Conservation (phyloP, 1,139 yeast genomes). For the Zygosaccharomyces sapae region DNA sequence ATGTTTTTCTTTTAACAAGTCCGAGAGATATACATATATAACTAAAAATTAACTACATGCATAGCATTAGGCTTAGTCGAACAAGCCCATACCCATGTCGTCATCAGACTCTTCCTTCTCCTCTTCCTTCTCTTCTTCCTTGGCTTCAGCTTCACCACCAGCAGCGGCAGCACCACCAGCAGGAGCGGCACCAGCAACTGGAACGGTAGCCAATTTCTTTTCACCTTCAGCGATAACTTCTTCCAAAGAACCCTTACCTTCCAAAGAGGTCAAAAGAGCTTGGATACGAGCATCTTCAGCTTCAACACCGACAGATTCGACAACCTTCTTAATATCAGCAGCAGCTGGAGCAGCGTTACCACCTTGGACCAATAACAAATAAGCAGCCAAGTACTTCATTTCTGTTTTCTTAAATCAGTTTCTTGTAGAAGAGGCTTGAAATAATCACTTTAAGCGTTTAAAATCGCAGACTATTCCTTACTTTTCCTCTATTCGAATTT, state of each 20-base stretch:
- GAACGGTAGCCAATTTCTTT: slow-evolving; percentile 92
- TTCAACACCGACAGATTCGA: slow-evolving; percentile 93
- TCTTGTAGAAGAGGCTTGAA: slow-evolving; percentile 21
- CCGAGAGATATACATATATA: slow-evolving; percentile 5
- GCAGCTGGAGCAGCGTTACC: slow-evolving; percentile 90
- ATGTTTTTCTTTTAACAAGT: slow-evolving; percentile 5
- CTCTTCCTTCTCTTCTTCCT: slow-evolving; percentile 54
- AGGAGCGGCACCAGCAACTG: slow-evolving; percentile 95
- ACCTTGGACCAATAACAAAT: slow-evolving; percentile 80
- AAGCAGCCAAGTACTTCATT: slow-evolving; percentile 91
- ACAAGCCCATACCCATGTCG: slow-evolving; percentile 88
- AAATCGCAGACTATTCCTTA: slow-evolving; percentile 39
- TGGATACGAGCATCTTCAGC: slow-evolving; percentile 86
- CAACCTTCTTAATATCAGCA: slow-evolving; percentile 81
- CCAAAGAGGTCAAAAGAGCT: slow-evolving; percentile 82
- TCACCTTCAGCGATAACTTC: slow-evolving; percentile 96
- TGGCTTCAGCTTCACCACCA: slow-evolving; percentile 66
- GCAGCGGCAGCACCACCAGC: slow-evolving; percentile 66
- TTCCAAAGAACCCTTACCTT: slow-evolving; percentile 80
- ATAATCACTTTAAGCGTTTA: slow-evolving; percentile 38
- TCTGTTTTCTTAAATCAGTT: slow-evolving; percentile 38
- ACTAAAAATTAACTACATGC: slow-evolving; percentile 6
- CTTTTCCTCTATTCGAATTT: slow-evolving; percentile 21
- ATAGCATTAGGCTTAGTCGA: slow-evolving; percentile 52
- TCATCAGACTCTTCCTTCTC: slow-evolving; percentile 58